A percentile compares a stretch with the other conserved stretches of the same genome.
These are phyloP conservation scores for Trichoderma polysporum DNA, from an alignment of 2,329 filamentous ascomycete species.

Conservation along the genomic window DNA sequence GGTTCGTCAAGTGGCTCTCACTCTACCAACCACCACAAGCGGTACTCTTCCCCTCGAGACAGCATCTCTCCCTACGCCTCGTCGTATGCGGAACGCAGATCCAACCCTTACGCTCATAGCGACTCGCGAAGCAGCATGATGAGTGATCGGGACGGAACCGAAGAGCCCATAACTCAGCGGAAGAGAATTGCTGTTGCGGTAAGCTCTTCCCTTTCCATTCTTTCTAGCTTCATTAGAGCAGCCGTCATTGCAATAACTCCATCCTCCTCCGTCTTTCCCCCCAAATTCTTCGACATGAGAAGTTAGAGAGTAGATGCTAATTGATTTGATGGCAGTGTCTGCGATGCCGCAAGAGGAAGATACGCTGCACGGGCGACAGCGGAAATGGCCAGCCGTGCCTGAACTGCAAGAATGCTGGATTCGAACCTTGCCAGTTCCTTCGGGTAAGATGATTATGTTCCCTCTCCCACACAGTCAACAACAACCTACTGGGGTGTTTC, in stretches of 20 bases:
- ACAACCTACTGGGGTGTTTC: too few species aligned
- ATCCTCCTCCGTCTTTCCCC: not conserved
- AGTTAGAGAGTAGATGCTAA: too few species aligned
- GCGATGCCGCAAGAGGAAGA: slow-evolving; percentile 89
- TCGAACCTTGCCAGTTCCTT: slow-evolving; percentile 73
- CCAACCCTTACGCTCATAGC: slow-evolving; percentile 17
- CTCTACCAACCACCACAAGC: slow-evolving; percentile 21
- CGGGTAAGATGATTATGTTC: slow-evolving; percentile 55
- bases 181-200: slow-evolving; percentile 62
- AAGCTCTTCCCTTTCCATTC: slow-evolving; percentile 30
- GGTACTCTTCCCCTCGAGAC: slow-evolving; percentile 20
- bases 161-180: slow-evolving; percentile 47
- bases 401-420: slow-evolving; percentile 76
- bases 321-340: slow-evolving; percentile 61
- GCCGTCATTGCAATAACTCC: too few species aligned
- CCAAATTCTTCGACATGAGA: too few species aligned
- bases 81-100: slow-evolving; percentile 23
- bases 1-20: slow-evolving; percentile 24
- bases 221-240: not conserved
- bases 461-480: not conserved
- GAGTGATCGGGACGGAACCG: slow-evolving; percentile 23
- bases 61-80: slow-evolving; percentile 24
- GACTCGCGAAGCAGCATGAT: slow-evolving; percentile 21
- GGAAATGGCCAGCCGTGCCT: slow-evolving; percentile 75
- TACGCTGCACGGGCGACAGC: slow-evolving; percentile 85